A percentile compares a stretch with the other conserved stretches of the same genome.
Evolutionary conservation across 129 eudicot genomes (phyloP).

Genomic region (Flaveria robusta): DNA sequence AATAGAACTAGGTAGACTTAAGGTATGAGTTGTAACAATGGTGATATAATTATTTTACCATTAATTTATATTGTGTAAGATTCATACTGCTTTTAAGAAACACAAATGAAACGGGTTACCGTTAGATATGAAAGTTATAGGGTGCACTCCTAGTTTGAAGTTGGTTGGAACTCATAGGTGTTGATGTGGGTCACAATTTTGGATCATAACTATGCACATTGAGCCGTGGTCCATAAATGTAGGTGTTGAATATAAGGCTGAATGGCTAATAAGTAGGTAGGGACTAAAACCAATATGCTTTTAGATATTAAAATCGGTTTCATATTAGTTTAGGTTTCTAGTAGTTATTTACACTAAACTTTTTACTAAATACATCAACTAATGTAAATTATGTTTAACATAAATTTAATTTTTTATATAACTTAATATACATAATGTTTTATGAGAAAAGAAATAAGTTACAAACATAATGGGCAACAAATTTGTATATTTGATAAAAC

Average conservation of each 20-base stretch:
- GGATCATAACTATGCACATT: conserved; percentile 17
- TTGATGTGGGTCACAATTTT: conserved; percentile 17
- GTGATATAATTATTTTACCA: background rate
- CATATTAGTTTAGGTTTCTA: no score
- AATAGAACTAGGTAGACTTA: no score
- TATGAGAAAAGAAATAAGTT: no score
- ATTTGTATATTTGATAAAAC: no score
- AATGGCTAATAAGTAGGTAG: background rate
- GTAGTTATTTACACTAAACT: no score
- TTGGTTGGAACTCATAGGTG: conserved; percentile 14
- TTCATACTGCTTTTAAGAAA: background rate
- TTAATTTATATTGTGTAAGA: background rate
- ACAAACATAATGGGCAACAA: no score
- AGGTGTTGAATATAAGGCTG: conserved; percentile 24
- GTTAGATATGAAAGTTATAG: background rate
- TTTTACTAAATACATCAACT: no score
- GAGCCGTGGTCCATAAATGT: conserved; percentile 32
- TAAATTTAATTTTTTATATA: no score
- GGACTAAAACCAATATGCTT: background rate
- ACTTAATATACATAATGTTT: no score
- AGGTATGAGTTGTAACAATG: no score
- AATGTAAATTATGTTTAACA: no score
- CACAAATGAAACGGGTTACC: background rate
- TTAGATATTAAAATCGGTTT: background rate
- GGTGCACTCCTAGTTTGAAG: conserved; percentile 6